Conservation (phyloP, 2,329 filamentous ascomycete species). For the Cryoendolithus antarcticus region DNA sequence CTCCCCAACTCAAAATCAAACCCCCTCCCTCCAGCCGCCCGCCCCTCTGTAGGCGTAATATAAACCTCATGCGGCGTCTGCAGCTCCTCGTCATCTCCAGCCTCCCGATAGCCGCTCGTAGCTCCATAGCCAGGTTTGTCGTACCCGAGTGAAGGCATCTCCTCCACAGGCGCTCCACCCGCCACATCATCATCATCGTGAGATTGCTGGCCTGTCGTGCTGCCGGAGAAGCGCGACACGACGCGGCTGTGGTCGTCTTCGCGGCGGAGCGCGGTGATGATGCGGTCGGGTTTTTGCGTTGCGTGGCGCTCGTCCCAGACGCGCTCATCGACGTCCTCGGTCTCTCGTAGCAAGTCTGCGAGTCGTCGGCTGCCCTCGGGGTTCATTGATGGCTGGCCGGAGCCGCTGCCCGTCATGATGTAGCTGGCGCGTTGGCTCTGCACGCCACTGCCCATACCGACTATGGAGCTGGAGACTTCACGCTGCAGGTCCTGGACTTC, state of each 20-base stretch:
- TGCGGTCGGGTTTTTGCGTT: not conserved
- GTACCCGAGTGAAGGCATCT: constrained; percentile 11
- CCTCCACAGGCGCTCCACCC: constrained; percentile 10
- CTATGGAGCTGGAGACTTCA: constrained; percentile 13
- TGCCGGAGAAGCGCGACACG: constrained; percentile 3
- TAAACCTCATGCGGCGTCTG: constrained; percentile 17
- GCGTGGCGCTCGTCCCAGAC: constrained; percentile 5
- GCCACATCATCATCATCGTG: constrained; percentile 3
- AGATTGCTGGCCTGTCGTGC: constrained; percentile 7
- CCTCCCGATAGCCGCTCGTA: no score
- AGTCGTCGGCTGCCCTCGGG: constrained; percentile 7
- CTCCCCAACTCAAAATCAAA: constrained; percentile 8
- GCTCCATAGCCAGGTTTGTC: constrained; percentile 1
- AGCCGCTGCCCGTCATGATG: constrained; percentile 8
- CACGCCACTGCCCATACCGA: not conserved
- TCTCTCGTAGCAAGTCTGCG: constrained; percentile 16
- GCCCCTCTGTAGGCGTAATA: constrained; percentile 18
- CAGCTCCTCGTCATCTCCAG: constrained; percentile 6
- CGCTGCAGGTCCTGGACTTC: constrained; percentile 20
- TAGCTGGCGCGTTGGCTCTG: constrained; percentile 17
- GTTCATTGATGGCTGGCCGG: not conserved
- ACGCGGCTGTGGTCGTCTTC: not conserved
- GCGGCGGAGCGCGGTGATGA: constrained; percentile 5
- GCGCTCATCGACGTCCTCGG: constrained; percentile 8
- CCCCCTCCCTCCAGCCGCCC: constrained; percentile 5